Conservation (phyloP, 2,329 filamentous ascomycete genomes). For the Fusarium hostae region DNA sequence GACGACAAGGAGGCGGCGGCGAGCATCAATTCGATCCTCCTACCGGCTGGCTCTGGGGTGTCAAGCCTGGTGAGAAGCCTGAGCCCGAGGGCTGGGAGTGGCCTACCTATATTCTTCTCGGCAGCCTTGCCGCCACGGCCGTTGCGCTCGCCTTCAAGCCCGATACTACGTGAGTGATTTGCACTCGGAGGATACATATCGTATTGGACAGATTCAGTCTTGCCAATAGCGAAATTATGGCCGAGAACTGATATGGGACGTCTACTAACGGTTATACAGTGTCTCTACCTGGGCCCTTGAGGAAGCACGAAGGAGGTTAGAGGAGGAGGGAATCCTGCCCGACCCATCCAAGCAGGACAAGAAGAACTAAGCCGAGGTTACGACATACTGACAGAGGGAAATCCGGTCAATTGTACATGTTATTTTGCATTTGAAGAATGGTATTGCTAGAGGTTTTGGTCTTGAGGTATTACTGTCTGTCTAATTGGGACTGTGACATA, state of each 20-base stretch:
- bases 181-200: neutral
- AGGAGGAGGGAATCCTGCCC: conserved; percentile 91
- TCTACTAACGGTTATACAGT: conserved; percentile 61
- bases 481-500: conserved; percentile 23
- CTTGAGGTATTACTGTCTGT: conserved; percentile 27
- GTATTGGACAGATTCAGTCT: neutral
- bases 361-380: conserved; percentile 54
- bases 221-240: neutral
- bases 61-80: conserved; percentile 95
- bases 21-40: conserved; percentile 89
- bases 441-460: conserved; percentile 45
- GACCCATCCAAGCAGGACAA: conserved; percentile 74
- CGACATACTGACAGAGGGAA: conserved; percentile 22
- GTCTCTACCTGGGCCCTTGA: conserved; percentile 99
- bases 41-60: conserved; percentile 89
- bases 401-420: conserved; percentile 37
- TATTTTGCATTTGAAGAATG: conserved; percentile 37
- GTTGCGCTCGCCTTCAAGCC: conserved; percentile 96
- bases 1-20: conserved; percentile 56
- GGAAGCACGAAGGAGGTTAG: conserved; percentile 93
- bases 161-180: conserved; percentile 88
- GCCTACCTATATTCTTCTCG: conserved; percentile 85
- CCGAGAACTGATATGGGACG: conserved; percentile 16
- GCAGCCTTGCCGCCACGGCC: conserved; percentile 76
- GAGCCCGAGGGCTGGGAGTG: conserved; percentile 97